Evolutionary conservation across 176 grass and related monocot species (phyloP).

Genomic region (Rhynchospora tenuis): DNA sequence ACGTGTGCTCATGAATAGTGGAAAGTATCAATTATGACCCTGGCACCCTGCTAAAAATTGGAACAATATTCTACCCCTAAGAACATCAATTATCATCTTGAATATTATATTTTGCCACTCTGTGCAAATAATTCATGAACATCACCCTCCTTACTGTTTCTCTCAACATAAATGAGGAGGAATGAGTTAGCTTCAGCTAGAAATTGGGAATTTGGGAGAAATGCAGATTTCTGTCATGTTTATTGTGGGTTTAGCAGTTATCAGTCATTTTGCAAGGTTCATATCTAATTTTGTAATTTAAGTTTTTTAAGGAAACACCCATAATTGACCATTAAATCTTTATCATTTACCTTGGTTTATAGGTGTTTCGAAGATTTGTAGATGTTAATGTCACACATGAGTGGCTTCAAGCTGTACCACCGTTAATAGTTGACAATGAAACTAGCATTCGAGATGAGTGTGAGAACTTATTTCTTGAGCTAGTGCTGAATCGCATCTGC

Average conservation of each 20-base stretch:
- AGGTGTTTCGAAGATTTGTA: slow-evolving; percentile 64
- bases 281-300: background rate
- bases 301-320: background rate
- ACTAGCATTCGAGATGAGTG: slow-evolving; percentile 91
- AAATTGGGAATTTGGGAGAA: background rate
- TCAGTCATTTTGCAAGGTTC: background rate
- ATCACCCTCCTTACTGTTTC: background rate
- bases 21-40: background rate
- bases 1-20: background rate
- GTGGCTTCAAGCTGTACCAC: slow-evolving; percentile 86
- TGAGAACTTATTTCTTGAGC: slow-evolving; percentile 84
- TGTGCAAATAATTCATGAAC: background rate
- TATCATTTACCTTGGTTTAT: background rate
- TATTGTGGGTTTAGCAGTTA: background rate
- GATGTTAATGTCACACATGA: slow-evolving; percentile 65
- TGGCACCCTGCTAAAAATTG: background rate
- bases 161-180: background rate
- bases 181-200: background rate
- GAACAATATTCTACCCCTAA: background rate
- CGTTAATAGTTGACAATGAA: slow-evolving; percentile 80
- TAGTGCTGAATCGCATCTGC: slow-evolving; percentile 77
- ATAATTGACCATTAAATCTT: background rate
- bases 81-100: background rate
- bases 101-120: background rate
- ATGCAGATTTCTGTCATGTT: background rate